These are phyloP conservation scores for Berberis thunbergii DNA, from an alignment of 164 flowering plant genomes.

Conservation along the genomic window DNA sequence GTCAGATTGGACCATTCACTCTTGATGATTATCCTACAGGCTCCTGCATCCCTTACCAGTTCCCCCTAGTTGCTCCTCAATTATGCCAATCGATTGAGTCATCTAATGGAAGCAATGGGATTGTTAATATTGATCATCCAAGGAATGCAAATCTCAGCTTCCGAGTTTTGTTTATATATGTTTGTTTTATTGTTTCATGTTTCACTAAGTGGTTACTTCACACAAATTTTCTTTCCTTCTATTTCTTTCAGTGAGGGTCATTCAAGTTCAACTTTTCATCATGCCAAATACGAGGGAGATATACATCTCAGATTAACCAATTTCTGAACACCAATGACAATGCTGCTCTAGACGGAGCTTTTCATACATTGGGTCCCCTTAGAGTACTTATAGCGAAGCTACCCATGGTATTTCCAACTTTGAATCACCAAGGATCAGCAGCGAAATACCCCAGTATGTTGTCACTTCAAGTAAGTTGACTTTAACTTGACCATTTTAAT, in stretches of 20 bases:
- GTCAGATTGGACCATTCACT: no score
- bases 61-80: no score
- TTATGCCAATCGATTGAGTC: no score
- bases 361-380: slow-evolving; percentile 31
- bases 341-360: slow-evolving; percentile 15
- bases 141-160: no score
- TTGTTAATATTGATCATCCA: no score
- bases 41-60: no score
- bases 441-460: no score
- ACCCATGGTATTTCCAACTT: slow-evolving; percentile 10
- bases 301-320: slow-evolving; percentile 10
- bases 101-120: no score
- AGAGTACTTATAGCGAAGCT: slow-evolving; percentile 13
- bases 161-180: neutral
- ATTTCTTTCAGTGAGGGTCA: slow-evolving; percentile 26
- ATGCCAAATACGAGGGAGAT: slow-evolving; percentile 13
- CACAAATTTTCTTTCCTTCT: neutral
- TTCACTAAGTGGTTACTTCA: neutral
- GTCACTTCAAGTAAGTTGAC: no score
- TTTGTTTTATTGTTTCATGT: neutral
- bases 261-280: neutral
- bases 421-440: no score
- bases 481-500: no score
- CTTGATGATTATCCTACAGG: no score
- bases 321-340: slow-evolving; percentile 13